A percentile compares a stretch with the other conserved stretches of the same genome.
phyloP scores from a whole-genome alignment of 2,329 filamentous ascomycete genomes.

The Paecilomyces fulvus region DNA sequence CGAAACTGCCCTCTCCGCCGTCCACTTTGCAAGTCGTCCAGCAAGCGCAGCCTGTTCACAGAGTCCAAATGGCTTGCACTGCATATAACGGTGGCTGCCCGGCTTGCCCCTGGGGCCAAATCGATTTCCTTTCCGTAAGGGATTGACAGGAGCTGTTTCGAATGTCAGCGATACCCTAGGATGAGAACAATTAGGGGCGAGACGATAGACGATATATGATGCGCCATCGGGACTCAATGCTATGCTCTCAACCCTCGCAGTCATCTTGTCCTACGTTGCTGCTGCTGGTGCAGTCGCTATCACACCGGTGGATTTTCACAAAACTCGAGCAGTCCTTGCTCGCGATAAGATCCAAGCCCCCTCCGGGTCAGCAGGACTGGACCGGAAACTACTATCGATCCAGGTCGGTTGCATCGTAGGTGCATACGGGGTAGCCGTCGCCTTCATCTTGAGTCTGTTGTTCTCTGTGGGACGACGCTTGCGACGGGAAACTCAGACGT shows the following conservation, averaged over 20 bases:
- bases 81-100: background rate
- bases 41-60: background rate
- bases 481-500: slow-evolving; percentile 43
- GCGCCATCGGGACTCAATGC: background rate
- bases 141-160: slow-evolving; percentile 18
- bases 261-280: slow-evolving; percentile 6
- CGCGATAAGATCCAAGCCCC: slow-evolving; percentile 53
- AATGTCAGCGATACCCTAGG: slow-evolving; percentile 11
- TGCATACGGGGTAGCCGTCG: slow-evolving; percentile 69
- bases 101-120: background rate
- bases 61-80: background rate
- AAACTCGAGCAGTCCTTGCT: slow-evolving; percentile 31
- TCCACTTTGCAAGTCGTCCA: slow-evolving; percentile 7
- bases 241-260: background rate
- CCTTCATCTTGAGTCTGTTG: slow-evolving; percentile 61
- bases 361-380: slow-evolving; percentile 50
- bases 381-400: slow-evolving; percentile 61
- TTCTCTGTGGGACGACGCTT: slow-evolving; percentile 53
- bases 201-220: slow-evolving; percentile 8
- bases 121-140: slow-evolving; percentile 10
- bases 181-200: slow-evolving; percentile 12
- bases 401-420: slow-evolving; percentile 79
- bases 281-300: slow-evolving; percentile 10
- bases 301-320: slow-evolving; percentile 13
- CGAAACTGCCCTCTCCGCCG: slow-evolving; percentile 12